Evolutionary conservation across 345 rosid genomes (phyloP).

Genomic region (Xanthoceras sorbifolium): DNA sequence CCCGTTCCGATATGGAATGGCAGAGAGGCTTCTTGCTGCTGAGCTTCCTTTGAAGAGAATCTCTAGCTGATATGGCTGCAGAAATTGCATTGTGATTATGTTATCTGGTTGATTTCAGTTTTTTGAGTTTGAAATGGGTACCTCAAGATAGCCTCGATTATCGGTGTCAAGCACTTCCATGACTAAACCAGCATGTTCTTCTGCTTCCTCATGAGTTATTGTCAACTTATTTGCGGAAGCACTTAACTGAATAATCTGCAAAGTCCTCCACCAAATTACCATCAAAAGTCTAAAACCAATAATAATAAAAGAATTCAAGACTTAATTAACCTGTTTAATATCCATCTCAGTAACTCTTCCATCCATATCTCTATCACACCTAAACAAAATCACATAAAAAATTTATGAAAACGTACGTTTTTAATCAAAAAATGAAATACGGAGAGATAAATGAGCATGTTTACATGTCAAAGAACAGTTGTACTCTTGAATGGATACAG

Average conservation of each 20-base stretch:
- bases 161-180: constrained; percentile 43
- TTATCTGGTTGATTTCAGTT: not conserved
- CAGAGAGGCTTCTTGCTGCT: constrained; percentile 20
- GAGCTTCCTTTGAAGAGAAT: constrained; percentile 36
- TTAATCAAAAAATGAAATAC: too few species aligned
- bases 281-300: not conserved
- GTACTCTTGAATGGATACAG: constrained; percentile 36
- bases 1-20: not conserved
- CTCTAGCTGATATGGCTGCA: constrained; percentile 40
- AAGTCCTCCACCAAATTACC: not conserved
- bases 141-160: constrained; percentile 45
- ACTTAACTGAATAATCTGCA: constrained; percentile 39
- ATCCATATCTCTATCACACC: constrained; percentile 51
- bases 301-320: too few species aligned
- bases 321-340: constrained; percentile 37
- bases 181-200: constrained; percentile 38
- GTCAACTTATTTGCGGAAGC: constrained; percentile 47
- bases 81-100: not conserved
- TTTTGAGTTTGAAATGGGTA: constrained; percentile 8
- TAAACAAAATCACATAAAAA: constrained; percentile 6
- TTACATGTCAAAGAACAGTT: constrained; percentile 56
- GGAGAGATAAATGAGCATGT: not conserved
- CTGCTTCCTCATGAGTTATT: constrained; percentile 40
- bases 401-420: not conserved
- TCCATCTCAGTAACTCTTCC: constrained; percentile 41